Percentiles rank a stretch among this genome's conserved stretches.
Conservation (phyloP, 163 green algal species). For the Scenedesmus sp. region DNA sequence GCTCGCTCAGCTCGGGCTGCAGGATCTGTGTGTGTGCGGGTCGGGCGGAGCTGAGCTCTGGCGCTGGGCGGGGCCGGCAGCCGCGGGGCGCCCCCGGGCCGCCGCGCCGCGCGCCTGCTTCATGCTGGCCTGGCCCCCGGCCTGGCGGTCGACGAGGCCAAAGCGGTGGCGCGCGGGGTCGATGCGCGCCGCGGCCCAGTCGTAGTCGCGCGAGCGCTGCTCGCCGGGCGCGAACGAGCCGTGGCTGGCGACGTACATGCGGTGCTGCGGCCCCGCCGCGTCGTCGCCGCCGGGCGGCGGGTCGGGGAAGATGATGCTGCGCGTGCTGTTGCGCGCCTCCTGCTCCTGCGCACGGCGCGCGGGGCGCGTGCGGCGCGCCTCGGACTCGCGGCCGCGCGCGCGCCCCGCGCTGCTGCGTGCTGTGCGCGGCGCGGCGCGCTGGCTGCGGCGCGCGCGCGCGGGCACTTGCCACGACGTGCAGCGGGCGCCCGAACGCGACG, state of each 20-base stretch:
- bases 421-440: background rate
- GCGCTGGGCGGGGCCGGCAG: background rate
- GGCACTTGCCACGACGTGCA: constrained; percentile 51
- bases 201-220: constrained; percentile 68
- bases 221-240: constrained; percentile 66
- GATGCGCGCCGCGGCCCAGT: constrained; percentile 62
- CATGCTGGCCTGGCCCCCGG: constrained; percentile 44
- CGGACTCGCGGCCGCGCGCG: no score
- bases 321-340: constrained; percentile 56
- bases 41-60: background rate
- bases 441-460: background rate
- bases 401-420: background rate
- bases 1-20: constrained; percentile 51
- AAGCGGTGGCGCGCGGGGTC: constrained; percentile 61
- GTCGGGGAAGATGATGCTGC: constrained; percentile 63
- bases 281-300: constrained; percentile 43
- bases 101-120: constrained; percentile 50
- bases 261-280: constrained; percentile 36
- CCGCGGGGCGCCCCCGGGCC: constrained; percentile 1
- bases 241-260: constrained; percentile 69
- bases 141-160: constrained; percentile 33
- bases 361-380: no score
- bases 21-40: constrained; percentile 36
- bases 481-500: constrained; percentile 55
- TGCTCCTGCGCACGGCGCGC: no score